These are phyloP conservation scores for Tolypocladium inflatum DNA, from an alignment of 2,329 filamentous ascomycete species.

Conservation along the genomic window DNA sequence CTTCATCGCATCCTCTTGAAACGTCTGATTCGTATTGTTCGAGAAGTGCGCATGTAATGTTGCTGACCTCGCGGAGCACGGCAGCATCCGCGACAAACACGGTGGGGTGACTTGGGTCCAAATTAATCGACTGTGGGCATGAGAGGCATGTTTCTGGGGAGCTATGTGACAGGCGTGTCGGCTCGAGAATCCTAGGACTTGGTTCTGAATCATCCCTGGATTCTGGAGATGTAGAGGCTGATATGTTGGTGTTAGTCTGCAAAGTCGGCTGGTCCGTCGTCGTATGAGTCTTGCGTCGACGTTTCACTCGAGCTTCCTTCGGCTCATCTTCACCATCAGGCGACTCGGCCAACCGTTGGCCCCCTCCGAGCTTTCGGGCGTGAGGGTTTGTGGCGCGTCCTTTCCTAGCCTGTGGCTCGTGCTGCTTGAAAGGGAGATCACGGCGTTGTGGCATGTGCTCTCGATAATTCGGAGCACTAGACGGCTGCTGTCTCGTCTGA, in stretches of 20 bases:
- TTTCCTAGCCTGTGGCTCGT: not conserved
- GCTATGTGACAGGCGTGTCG: not conserved
- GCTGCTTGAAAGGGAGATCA: constrained; percentile 13
- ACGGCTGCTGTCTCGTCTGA: not conserved
- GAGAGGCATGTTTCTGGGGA: not conserved
- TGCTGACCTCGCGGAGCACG: constrained; percentile 14
- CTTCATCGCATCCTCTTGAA: constrained; percentile 9
- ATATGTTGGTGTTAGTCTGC: not conserved
- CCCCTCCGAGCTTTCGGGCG: too few relatives aligned
- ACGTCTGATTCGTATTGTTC: constrained; percentile 24
- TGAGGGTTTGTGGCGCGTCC: not conserved
- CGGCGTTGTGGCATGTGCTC: constrained; percentile 20
- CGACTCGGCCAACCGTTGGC: not conserved
- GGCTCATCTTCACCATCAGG: not conserved
- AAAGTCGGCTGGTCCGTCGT: not conserved
- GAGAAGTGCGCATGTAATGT: constrained; percentile 15
- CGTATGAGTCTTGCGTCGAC: not conserved
- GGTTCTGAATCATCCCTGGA: not conserved
- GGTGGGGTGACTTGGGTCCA: not conserved
- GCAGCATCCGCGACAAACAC: constrained; percentile 16
- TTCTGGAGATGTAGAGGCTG: not conserved
- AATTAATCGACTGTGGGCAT: not conserved
- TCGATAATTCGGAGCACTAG: constrained; percentile 10
- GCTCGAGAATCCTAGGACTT: not conserved
- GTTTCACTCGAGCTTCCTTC: not conserved